phyloP scores from a whole-genome alignment of 75 land plant genomes.

The Pinus taeda region DNA sequence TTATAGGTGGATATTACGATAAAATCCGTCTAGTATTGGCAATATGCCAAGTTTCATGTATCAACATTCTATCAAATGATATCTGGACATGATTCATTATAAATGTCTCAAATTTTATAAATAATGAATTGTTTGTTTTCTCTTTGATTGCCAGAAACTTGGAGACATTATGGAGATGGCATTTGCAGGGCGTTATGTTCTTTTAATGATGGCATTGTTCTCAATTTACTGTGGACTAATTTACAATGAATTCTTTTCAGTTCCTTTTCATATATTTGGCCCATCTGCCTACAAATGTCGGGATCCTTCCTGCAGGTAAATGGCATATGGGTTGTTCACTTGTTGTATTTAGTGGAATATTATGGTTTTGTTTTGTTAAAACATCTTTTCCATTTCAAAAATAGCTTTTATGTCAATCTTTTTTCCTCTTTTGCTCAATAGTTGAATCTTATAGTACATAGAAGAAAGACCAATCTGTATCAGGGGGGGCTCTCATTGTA shows the following conservation, averaged over 20 bases:
- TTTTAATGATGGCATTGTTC: slow-evolving; percentile 94
- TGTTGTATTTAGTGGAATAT: not conserved
- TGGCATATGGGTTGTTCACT: not conserved
- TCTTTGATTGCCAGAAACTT: slow-evolving; percentile 65
- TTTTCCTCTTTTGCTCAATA: too few species aligned
- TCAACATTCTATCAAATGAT: not conserved
- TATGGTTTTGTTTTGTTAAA: too few species aligned
- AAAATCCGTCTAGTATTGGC: not conserved
- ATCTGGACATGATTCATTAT: not conserved
- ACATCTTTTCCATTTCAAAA: too few species aligned
- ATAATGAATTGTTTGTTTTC: not conserved
- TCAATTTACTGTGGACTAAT: slow-evolving; percentile 95
- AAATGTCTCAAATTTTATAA: not conserved
- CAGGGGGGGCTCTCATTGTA: too few species aligned
- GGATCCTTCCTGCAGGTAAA: slow-evolving; percentile 65
- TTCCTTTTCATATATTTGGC: slow-evolving; percentile 82
- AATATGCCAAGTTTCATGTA: not conserved
- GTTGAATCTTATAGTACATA: too few species aligned
- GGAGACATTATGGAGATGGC: slow-evolving; percentile 99
- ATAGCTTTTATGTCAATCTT: too few species aligned
- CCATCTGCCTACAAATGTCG: slow-evolving; percentile 87
- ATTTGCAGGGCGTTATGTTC: slow-evolving; percentile 93
- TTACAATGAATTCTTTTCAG: slow-evolving; percentile 98
- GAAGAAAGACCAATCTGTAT: too few species aligned
- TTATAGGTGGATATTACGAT: not conserved